Evolutionary conservation across 164 flowering plant genomes (phyloP).

Genomic region (Macadamia integrifolia): DNA sequence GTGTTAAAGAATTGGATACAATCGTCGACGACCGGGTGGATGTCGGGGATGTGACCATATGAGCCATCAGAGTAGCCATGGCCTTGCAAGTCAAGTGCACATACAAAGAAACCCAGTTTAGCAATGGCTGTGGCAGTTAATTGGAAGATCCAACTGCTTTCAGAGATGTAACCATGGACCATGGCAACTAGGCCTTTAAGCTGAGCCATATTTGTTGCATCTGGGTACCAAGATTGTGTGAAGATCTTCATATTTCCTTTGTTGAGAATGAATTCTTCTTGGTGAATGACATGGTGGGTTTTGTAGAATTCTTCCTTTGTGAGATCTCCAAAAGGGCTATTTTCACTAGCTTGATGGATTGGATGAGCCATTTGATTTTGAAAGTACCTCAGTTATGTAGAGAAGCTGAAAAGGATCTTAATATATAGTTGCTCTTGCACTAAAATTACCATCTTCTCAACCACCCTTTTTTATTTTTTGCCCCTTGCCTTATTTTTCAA

Average conservation of each 20-base stretch:
- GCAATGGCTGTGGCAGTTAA: slow-evolving; percentile 40
- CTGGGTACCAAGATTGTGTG: slow-evolving; percentile 39
- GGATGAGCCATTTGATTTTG: slow-evolving; percentile 13
- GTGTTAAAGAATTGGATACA: slow-evolving; percentile 34
- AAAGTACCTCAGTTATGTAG: too few relatives aligned
- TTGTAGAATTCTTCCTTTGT: slow-evolving; percentile 27
- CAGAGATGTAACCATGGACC: slow-evolving; percentile 41
- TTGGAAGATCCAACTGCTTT: slow-evolving; percentile 32
- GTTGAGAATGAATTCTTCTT: slow-evolving; percentile 32
- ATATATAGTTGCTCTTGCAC: too few relatives aligned
- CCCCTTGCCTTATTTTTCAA: too few relatives aligned
- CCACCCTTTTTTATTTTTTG: too few relatives aligned
- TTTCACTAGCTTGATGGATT: slow-evolving; percentile 26
- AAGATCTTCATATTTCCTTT: slow-evolving; percentile 26
- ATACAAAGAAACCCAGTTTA: slow-evolving; percentile 29
- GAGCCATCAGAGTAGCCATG: slow-evolving; percentile 43
- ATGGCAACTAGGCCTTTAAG: slow-evolving; percentile 29
- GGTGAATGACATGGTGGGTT: slow-evolving; percentile 27
- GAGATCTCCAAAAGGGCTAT: slow-evolving; percentile 30
- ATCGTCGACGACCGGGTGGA: slow-evolving; percentile 21
- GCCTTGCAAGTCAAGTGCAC: slow-evolving; percentile 44
- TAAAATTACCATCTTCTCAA: too few relatives aligned
- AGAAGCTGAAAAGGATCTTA: too few relatives aligned
- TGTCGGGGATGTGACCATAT: slow-evolving; percentile 34
- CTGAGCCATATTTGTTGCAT: neutral